Base-by-base conservation (phyloP, 148 eudicot genomes). In the Vaccinium vitisidaea region DNA sequence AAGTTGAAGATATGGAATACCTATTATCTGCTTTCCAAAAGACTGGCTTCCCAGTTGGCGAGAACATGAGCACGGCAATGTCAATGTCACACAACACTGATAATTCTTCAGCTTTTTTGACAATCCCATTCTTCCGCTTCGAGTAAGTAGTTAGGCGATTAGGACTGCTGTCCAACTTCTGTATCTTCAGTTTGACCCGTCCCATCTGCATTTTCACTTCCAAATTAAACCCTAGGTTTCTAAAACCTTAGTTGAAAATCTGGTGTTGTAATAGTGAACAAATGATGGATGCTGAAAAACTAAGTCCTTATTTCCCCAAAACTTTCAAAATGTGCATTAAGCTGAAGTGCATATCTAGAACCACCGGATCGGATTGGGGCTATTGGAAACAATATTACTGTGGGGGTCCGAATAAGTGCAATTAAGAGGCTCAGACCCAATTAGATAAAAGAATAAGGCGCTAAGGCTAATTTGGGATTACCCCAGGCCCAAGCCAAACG, bases 181-280 rank as follows among this genome's bases (percentile, higher is more conserved):
- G 83, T 78, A 90, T 86, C 85, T 87, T 88, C 80, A 90, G 18
- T 86, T 87, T 90, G 85, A 88, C 89, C 90, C 92, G 88, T 80
- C 92, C 92, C 92, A 90, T 86, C 90, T 88, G 84, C 84, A 69
- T 50, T 82, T 30, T 70, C 63, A 19, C 39, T 13, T 5, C 12
- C 7, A 69, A 82, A 67, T 67, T 67, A 25, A 10, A n/a, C 48
- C 77, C 18, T 27, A 67, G 6, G 52, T 49, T 82, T 82, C 76
- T 8, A 25, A 25, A 10, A 11, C 32, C 71, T 65, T 3, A 65
- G 32, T 65, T 59, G 67, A 59, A 59, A 59, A 63, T 63, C 27
- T 63, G 27, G 69, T 1, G 5, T 63, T 1, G 27, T 63, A 63
- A n/a, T 63, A 10, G 27, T 21, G 1, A 63, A 63, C 11, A 63